A percentile compares a stretch with the other conserved stretches of the same genome.
These are phyloP conservation scores for Hypoxylon crocopeplum DNA, from an alignment of 495 filamentous ascomycete genomes.

Conservation along the genomic window DNA sequence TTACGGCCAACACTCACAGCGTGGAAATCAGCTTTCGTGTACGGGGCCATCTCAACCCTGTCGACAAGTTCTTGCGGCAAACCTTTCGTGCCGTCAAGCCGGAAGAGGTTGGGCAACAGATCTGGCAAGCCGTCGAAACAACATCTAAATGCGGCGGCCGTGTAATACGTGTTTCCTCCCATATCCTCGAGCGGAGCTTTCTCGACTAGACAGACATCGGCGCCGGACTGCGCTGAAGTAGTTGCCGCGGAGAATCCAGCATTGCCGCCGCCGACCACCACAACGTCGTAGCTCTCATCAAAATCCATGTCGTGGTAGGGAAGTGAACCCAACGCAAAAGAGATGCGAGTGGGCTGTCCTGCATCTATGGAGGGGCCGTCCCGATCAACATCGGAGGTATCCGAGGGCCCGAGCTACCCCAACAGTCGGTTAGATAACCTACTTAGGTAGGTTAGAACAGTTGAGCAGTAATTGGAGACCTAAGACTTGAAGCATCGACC, in stretches of 20 bases:
- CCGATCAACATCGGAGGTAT: too few relatives aligned
- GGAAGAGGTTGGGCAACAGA: constrained; percentile 44
- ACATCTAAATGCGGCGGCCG: constrained; percentile 62
- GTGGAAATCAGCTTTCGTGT: constrained; percentile 38
- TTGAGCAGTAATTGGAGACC: too few relatives aligned
- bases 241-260: constrained; percentile 64
- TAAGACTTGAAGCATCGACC: too few relatives aligned
- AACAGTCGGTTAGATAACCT: neutral
- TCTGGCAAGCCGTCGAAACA: constrained; percentile 55
- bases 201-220: constrained; percentile 57
- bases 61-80: constrained; percentile 52
- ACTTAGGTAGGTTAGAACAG: too few relatives aligned
- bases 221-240: constrained; percentile 51
- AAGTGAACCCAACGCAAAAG: neutral
- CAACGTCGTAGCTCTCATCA: constrained; percentile 50
- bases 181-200: constrained; percentile 60
- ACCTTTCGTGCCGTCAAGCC: constrained; percentile 42
- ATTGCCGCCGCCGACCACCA: constrained; percentile 65
- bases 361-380: too few relatives aligned
- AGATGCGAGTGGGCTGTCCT: too few relatives aligned
- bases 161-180: constrained; percentile 66
- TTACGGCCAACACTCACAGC: constrained; percentile 7
- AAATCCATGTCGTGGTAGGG: constrained; percentile 18
- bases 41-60: constrained; percentile 45
- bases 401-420: constrained; percentile 4